Base-by-base conservation (phyloP, 2,329 filamentous ascomycete genomes). In the Westerdykella sp. region DNA sequence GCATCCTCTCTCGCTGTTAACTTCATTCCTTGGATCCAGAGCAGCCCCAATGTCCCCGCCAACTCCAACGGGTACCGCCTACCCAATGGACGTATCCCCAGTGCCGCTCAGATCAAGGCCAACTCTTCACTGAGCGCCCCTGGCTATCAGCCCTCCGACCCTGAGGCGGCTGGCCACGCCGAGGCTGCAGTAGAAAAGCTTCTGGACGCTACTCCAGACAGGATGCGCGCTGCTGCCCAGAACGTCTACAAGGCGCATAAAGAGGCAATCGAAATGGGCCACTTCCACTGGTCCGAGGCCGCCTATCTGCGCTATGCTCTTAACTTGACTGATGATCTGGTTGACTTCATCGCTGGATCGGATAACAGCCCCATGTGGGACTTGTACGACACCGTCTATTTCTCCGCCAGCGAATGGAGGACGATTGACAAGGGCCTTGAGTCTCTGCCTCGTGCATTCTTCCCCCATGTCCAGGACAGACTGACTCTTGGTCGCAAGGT, bases 251-350 rank as follows among this genome's bases (percentile, higher is more conserved):
- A 67, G 14, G 76, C 76, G 1, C 76, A 80, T 56, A 79, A 78
- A 46, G 62, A 71, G 18, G 73, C 73, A 2, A 68, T 79, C 1
- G 72, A 75, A 2, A 63, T 72, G 5, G 77, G 76, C 2, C 73
- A 80, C 14, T 81, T 84, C 55, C 69, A 77, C 40, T 85, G 78
- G 73, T 83, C 80, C 11, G 81, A 84, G 51, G 78, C 79, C 16
- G 77, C 72, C 1, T 85, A 81, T 50, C 66, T 84, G 42, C 73
- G 74, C 14, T 80, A 84, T 56, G 73, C 76, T 25, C 69, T 84
- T 9, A 73, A 74, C 12, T 71, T 71, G 12, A 73, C 75, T 50
- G 79, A 75, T 1, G 77, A 83, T 49, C 66, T 76, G 5, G 71
- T 72, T 1, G 73, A 72, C 6, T 69, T 65, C 15, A 60, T 70